Evolutionary conservation across 2,329 filamentous ascomycete species (phyloP), one percentile per base, ranked within the genome.

Genomic region (Pyrenochaeta sp.): DNA sequence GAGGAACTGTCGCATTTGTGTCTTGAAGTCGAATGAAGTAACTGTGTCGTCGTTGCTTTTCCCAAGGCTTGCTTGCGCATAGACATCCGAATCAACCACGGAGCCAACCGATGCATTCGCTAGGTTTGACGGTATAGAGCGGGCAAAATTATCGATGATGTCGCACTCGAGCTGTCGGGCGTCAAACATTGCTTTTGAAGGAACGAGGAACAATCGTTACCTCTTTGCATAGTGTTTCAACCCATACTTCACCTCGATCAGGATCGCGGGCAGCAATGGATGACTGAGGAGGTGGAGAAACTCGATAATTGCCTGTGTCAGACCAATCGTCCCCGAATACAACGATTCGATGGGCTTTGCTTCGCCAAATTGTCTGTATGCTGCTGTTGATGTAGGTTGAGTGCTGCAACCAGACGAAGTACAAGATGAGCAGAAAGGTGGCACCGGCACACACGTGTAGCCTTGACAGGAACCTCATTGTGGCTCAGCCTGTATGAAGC

Each of bases 271-370:
- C 51, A 58, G 58, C 61, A 22, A 54, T 62, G 8, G 63, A 59
- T 13, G 65, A 62, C 36, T 59, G 61, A 15, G 64, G 64, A 42
- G 74, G 72, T 54, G 72, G 62, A 61, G 68, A 68, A 48, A 74
- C 66, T 50, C 72, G 69, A 69, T 77, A 75, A 44, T 59, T 66
- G 25, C 75, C 74, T 42, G 67, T 76, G 63, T 78, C 76, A 52
- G 75, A 78, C 73, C 74, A 78, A 52, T 77, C 74, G 51, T 77
- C 73, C 12, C 76, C 76, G 62, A 78, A 78, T 25, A 78, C 75
- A 28, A 78, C 75, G 22, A 78, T 52, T 39, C 73, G 70, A 52
- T 71, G 70, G 30, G 71, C 59, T 28, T 57, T 63, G 36, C 68
- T 69, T 54, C 59, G 64, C 71, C 74, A 74, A 43, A 61, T 69